Conservation (phyloP, 768 basidiomycete genomes). For the Hygrocybe coccinea region DNA sequence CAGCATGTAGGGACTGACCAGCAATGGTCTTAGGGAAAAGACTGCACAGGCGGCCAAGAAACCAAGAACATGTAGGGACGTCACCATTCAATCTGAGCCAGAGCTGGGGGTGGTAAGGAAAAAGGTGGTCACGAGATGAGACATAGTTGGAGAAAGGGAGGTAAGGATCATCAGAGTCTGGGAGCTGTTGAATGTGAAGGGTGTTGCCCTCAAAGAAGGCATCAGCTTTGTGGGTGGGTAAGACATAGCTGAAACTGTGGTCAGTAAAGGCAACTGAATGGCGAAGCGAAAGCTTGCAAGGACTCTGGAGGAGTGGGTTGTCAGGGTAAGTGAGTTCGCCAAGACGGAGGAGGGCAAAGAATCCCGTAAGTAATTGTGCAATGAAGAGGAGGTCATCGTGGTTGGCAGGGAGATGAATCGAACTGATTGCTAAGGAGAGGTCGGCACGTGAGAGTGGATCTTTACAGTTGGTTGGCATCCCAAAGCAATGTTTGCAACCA, state of each 20-base stretch:
- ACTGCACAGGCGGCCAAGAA: conserved; percentile 23
- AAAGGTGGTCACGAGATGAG: conserved; percentile 17
- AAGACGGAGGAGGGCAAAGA: conserved; percentile 6
- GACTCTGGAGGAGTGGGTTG: background rate
- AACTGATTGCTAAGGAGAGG: background rate
- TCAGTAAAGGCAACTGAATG: background rate
- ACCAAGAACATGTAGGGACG: conserved; percentile 34
- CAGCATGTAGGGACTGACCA: conserved; percentile 38
- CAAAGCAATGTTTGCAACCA: conserved; percentile 6
- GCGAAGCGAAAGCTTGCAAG: background rate
- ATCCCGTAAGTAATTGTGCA: conserved; percentile 11
- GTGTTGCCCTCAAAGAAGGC: conserved; percentile 24
- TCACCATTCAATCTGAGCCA: conserved; percentile 31
- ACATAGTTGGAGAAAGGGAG: conserved; percentile 25
- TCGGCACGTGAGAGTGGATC: conserved; percentile 10
- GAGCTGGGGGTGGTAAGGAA: conserved; percentile 27
- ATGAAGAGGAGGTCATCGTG: conserved; percentile 24
- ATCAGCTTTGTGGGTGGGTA: conserved; percentile 35
- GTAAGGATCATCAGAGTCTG: conserved; percentile 11
- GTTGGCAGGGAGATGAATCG: background rate
- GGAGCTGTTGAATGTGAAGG: conserved; percentile 11
- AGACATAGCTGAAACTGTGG: background rate
- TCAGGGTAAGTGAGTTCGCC: background rate
- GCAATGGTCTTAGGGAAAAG: conserved; percentile 18
- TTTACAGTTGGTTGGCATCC: background rate